These are phyloP conservation scores for Pyricularia sp. DNA, from an alignment of 2,329 filamentous ascomycete genomes.

Conservation along the genomic window DNA sequence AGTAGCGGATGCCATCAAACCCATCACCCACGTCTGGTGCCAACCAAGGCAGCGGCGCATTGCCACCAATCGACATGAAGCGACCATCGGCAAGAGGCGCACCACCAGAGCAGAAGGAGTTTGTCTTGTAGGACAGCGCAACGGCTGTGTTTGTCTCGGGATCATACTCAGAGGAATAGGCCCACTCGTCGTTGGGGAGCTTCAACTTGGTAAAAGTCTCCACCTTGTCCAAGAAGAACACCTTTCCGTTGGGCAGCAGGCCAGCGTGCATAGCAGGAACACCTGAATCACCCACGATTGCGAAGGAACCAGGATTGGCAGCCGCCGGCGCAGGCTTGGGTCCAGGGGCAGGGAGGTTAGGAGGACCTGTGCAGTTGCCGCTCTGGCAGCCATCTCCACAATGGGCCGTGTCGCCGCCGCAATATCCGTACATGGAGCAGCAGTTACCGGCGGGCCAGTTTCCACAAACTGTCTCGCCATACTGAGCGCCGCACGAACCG, in stretches of 20 bases:
- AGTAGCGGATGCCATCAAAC: conserved; percentile 5
- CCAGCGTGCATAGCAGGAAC: conserved; percentile 7
- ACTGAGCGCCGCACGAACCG: conserved; percentile 1
- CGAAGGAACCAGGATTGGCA: conserved; percentile 4
- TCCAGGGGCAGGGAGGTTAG: not conserved
- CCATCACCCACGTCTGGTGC: conserved; percentile 5
- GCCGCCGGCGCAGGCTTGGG: conserved; percentile 6
- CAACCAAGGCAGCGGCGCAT: conserved; percentile 5
- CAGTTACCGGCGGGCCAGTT: conserved; percentile 2
- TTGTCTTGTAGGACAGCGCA: conserved; percentile 6
- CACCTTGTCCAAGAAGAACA: conserved; percentile 7
- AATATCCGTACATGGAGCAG: conserved; percentile 6
- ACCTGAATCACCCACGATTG: conserved; percentile 1
- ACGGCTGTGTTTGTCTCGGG: conserved; percentile 2
- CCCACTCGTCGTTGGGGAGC: conserved; percentile 3
- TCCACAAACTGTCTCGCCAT: not conserved
- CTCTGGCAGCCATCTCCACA: conserved; percentile 5
- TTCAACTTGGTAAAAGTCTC: conserved; percentile 4
- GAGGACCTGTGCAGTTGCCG: conserved; percentile 3
- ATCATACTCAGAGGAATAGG: conserved; percentile 8
- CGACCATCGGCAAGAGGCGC: conserved; percentile 2
- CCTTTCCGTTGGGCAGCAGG: conserved; percentile 7
- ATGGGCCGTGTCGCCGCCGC: not conserved
- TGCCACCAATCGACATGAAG: conserved; percentile 6
- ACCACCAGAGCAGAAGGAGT: conserved; percentile 5